Evolutionary conservation across 2,329 filamentous ascomycete genomes (phyloP).

Genomic region (Ophiobolus disseminans): DNA sequence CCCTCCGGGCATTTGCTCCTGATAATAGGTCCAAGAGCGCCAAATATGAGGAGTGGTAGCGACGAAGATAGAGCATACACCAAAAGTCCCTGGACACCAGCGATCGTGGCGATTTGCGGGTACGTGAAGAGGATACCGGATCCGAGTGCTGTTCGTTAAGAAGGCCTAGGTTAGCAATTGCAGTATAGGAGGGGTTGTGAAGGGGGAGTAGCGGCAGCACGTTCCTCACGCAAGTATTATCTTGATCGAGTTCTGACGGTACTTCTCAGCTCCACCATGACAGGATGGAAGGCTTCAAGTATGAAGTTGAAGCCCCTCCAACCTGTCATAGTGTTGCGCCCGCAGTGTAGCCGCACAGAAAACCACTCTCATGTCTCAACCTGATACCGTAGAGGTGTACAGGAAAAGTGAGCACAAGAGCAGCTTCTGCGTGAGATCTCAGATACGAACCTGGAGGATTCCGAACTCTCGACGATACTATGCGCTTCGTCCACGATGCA

Average conservation of each 20-base stretch:
- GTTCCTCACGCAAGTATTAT: constrained; percentile 99
- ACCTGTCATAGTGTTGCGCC: constrained; percentile 67
- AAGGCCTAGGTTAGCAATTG: constrained; percentile 44
- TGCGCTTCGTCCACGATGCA: constrained; percentile 11
- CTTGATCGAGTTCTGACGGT: constrained; percentile 98
- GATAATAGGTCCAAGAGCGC: constrained; percentile 76
- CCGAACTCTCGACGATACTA: constrained; percentile 23
- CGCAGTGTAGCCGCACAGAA: constrained; percentile 75
- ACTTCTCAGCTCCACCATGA: constrained; percentile 82
- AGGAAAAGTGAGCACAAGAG: constrained; percentile 10
- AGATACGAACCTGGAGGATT: constrained; percentile 49
- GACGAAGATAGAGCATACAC: constrained; percentile 77
- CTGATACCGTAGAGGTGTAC: background rate
- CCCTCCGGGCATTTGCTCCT: constrained; percentile 80
- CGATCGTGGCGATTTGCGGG: constrained; percentile 78
- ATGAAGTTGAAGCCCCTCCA: constrained; percentile 5
- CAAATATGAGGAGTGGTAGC: constrained; percentile 77
- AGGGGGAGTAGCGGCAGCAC: constrained; percentile 80
- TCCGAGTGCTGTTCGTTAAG: constrained; percentile 69
- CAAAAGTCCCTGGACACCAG: constrained; percentile 78
- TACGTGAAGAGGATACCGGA: constrained; percentile 85
- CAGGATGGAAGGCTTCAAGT: constrained; percentile 8
- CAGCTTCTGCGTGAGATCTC: constrained; percentile 46
- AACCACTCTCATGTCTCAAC: constrained; percentile 19
- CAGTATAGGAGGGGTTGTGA: constrained; percentile 47